Evolutionary conservation across 148 eudicot genomes (phyloP).

Genomic region (Arbutus unedo): DNA sequence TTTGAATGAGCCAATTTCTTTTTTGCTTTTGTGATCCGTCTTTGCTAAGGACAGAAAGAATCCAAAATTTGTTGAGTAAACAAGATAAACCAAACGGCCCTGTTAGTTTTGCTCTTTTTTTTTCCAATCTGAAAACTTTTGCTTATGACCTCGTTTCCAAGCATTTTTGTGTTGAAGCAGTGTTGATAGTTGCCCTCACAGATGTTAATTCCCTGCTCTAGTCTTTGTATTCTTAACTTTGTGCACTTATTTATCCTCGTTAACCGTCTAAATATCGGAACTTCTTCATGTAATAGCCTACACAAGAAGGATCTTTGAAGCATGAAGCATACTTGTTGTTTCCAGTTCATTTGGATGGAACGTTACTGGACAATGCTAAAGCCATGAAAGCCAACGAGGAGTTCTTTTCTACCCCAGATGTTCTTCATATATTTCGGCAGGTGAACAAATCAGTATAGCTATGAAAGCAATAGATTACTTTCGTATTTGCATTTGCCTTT

Average conservation of each 20-base stretch:
- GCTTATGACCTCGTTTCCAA: neutral
- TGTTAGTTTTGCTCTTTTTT: neutral
- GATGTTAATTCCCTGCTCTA: neutral
- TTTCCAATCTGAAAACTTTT: neutral
- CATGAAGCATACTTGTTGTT: slow-evolving; percentile 93
- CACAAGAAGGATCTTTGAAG: slow-evolving; percentile 73
- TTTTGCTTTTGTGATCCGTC: too few relatives aligned
- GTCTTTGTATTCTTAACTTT: neutral
- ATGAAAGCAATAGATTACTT: neutral
- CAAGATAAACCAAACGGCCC: neutral
- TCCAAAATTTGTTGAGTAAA: neutral
- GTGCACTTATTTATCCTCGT: neutral
- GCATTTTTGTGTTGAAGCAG: neutral
- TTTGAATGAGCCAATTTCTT: too few relatives aligned
- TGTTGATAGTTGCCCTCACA: neutral
- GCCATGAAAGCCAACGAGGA: slow-evolving; percentile 72
- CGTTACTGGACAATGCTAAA: slow-evolving; percentile 64
- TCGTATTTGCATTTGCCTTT: neutral
- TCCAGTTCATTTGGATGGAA: slow-evolving; percentile 87
- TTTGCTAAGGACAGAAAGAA: neutral
- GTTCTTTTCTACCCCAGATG: slow-evolving; percentile 75
- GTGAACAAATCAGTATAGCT: slow-evolving; percentile 26
- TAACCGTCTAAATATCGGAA: neutral
- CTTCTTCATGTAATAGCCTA: slow-evolving; percentile 36
- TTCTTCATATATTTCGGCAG: slow-evolving; percentile 91